A percentile compares a stretch with the other conserved stretches of the same genome.
Evolutionary conservation across 305 asterid genomes (phyloP).

Genomic region (Andrographis paniculata): DNA sequence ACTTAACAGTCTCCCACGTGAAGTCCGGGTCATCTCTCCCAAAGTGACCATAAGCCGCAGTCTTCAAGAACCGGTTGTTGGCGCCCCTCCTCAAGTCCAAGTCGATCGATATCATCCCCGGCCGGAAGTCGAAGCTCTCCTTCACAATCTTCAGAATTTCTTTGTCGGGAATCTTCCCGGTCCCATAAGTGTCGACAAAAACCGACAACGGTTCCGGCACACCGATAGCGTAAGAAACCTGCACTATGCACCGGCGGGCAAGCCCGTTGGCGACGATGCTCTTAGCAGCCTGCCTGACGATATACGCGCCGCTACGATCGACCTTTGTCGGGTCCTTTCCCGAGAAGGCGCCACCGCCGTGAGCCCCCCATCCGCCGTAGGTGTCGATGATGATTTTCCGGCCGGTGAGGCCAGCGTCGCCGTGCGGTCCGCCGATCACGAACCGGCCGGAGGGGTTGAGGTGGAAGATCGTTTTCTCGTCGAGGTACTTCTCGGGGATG

Average conservation of each 20-base stretch:
- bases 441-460: constrained; percentile 35
- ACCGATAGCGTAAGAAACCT: constrained; percentile 34
- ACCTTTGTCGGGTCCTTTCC: constrained; percentile 38
- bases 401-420: constrained; percentile 37
- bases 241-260: constrained; percentile 35
- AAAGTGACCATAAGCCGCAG: constrained; percentile 34
- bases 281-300: constrained; percentile 37
- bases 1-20: constrained; percentile 38
- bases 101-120: constrained; percentile 37
- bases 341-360: too few species aligned
- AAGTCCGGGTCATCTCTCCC: constrained; percentile 37
- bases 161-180: constrained; percentile 36
- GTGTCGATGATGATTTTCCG: constrained; percentile 37
- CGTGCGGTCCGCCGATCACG: constrained; percentile 37
- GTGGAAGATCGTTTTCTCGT: constrained; percentile 38
- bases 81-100: constrained; percentile 41
- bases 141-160: constrained; percentile 32
- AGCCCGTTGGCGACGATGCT: constrained; percentile 33
- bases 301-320: constrained; percentile 33
- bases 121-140: constrained; percentile 33
- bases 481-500: constrained; percentile 34
- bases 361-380: too few species aligned
- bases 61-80: constrained; percentile 29
- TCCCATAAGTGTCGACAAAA: constrained; percentile 30
- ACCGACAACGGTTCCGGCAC: constrained; percentile 33